A percentile compares a stretch with the other conserved stretches of the same genome.
These are phyloP conservation scores for Teunomyces tritomae DNA, from an alignment of 805 yeast genomes.

Conservation along the genomic window DNA sequence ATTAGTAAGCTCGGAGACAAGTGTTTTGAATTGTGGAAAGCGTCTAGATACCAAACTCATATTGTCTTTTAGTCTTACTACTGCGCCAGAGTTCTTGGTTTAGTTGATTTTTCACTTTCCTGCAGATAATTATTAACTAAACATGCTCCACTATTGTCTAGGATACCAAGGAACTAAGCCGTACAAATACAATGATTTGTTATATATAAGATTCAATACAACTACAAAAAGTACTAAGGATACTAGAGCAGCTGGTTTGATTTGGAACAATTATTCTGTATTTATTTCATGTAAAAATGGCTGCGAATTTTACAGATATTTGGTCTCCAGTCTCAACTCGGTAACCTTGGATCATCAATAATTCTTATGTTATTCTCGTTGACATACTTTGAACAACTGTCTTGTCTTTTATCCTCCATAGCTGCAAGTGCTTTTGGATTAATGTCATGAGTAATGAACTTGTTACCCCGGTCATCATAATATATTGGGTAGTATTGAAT, in stretches of 20 bases:
- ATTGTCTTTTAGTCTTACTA: background rate
- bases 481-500: background rate
- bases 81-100: background rate
- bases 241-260: background rate
- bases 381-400: background rate
- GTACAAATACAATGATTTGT: background rate
- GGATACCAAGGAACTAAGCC: background rate
- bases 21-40: constrained; percentile 11
- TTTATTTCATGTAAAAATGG: background rate
- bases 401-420: background rate
- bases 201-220: background rate
- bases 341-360: background rate
- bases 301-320: background rate
- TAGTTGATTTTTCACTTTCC: background rate
- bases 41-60: constrained; percentile 4
- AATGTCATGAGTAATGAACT: background rate
- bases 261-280: background rate
- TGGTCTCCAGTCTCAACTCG: background rate
- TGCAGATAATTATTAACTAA: background rate
- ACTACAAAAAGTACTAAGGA: background rate
- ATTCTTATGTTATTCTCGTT: background rate
- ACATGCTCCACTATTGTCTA: background rate
- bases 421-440: background rate
- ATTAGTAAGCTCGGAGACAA: constrained; percentile 26
- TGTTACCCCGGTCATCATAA: background rate